Percentiles rank a stretch among this genome's conserved stretches.
These are phyloP conservation scores for Aspergillus felis DNA, from an alignment of 2,329 filamentous ascomycete species.

Conservation along the genomic window DNA sequence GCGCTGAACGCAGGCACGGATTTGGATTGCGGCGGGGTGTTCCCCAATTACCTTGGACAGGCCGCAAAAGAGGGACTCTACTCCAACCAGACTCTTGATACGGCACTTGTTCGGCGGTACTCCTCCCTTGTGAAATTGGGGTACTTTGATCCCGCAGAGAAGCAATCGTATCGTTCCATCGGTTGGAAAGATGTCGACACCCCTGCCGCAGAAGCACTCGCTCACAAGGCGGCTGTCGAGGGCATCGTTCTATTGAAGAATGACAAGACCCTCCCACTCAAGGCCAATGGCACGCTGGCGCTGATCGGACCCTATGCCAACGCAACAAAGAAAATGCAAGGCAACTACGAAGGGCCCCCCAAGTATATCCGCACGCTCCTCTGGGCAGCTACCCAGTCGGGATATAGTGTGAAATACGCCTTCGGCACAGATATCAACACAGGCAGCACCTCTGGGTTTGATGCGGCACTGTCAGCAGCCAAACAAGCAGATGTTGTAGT, in stretches of 20 bases:
- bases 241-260: slow-evolving; percentile 49
- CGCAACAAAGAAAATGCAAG: slow-evolving; percentile 52
- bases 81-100: slow-evolving; percentile 40
- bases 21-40: slow-evolving; percentile 46
- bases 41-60: slow-evolving; percentile 33
- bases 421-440: slow-evolving; percentile 16
- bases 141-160: slow-evolving; percentile 44
- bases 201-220: slow-evolving; percentile 48
- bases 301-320: slow-evolving; percentile 56
- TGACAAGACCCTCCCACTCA: slow-evolving; percentile 43
- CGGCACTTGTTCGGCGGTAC: slow-evolving; percentile 43
- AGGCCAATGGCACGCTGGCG: slow-evolving; percentile 39
- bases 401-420: slow-evolving; percentile 43
- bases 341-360: slow-evolving; percentile 53
- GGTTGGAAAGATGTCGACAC: slow-evolving; percentile 53
- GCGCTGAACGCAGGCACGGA: slow-evolving; percentile 49
- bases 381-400: slow-evolving; percentile 44
- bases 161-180: slow-evolving; percentile 46
- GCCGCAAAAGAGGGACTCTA: slow-evolving; percentile 41
- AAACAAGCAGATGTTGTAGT: slow-evolving; percentile 27
- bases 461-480: slow-evolving; percentile 23
- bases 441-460: slow-evolving; percentile 22
- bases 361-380: slow-evolving; percentile 30
- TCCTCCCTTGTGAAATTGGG: slow-evolving; percentile 45
- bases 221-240: slow-evolving; percentile 46